phyloP scores from a whole-genome alignment of 2,329 filamentous ascomycete species.

The Claviceps spartinae region DNA sequence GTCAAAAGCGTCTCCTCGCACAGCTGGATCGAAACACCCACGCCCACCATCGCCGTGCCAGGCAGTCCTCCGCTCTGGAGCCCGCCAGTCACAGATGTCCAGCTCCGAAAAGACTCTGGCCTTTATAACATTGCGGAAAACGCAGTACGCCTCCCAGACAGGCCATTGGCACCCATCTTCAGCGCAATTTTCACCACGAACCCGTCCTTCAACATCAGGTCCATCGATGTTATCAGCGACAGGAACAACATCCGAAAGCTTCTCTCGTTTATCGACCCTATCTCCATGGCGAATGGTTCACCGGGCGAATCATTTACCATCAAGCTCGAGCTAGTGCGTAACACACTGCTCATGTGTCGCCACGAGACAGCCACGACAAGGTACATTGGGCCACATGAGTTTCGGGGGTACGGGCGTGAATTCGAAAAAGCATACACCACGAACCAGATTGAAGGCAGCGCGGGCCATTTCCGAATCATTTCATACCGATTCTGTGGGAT shows the following conservation, averaged over 20 bases:
- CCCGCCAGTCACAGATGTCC: constrained; percentile 11
- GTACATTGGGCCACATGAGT: constrained; percentile 20
- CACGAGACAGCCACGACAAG: constrained; percentile 16
- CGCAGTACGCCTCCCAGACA: constrained; percentile 27
- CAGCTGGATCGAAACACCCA: constrained; percentile 30
- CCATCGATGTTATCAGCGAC: constrained; percentile 29
- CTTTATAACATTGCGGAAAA: constrained; percentile 31
- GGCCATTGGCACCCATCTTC: constrained; percentile 33
- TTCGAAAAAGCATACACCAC: constrained; percentile 32
- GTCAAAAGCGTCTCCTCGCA: constrained; percentile 32
- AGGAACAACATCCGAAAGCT: constrained; percentile 36
- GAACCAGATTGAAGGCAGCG: constrained; percentile 20
- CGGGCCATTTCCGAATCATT: constrained; percentile 32
- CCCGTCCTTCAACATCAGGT: constrained; percentile 24
- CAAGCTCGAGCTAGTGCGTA: constrained; percentile 22
- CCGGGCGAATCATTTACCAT: constrained; percentile 25
- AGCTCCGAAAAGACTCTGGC: constrained; percentile 25
- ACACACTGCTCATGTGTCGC: constrained; percentile 26
- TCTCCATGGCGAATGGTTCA: not conserved
- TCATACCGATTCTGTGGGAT: constrained; percentile 28
- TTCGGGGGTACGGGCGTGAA: constrained; percentile 28
- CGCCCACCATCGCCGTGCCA: constrained; percentile 31
- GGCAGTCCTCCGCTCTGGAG: constrained; percentile 24
- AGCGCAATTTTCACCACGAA: constrained; percentile 25
- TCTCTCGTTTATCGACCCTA: constrained; percentile 26